Evolutionary conservation across 2,329 filamentous ascomycete species (phyloP).

Genomic region (Xylariomycetidae sp.): DNA sequence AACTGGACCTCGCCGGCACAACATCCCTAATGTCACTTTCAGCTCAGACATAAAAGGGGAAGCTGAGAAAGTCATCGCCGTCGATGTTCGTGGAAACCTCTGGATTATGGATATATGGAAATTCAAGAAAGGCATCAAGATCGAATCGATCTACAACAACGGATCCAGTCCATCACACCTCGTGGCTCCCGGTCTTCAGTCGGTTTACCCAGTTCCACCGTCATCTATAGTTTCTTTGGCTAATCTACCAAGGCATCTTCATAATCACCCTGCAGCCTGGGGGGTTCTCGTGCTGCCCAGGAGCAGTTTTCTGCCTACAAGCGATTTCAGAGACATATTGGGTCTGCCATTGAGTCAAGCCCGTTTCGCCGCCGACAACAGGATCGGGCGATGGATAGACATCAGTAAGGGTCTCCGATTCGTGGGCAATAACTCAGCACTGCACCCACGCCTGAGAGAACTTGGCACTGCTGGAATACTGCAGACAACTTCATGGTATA

Average conservation of each 20-base stretch:
- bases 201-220: too few relatives aligned
- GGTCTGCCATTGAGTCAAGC: slow-evolving; percentile 23
- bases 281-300: slow-evolving; percentile 43
- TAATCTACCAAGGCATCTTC: too few relatives aligned
- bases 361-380: slow-evolving; percentile 9
- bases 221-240: too few relatives aligned
- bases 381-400: slow-evolving; percentile 21
- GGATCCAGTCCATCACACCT: too few relatives aligned
- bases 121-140: slow-evolving; percentile 6
- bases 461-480: too few relatives aligned
- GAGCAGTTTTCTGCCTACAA: slow-evolving; percentile 34
- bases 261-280: slow-evolving; percentile 42
- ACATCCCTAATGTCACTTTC: slow-evolving; percentile 52
- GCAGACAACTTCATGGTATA: too few relatives aligned
- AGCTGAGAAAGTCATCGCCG: slow-evolving; percentile 45
- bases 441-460: slow-evolving; percentile 23
- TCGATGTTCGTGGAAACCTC: slow-evolving; percentile 44
- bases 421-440: slow-evolving; percentile 19
- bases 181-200: too few relatives aligned
- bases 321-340: slow-evolving; percentile 23
- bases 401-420: slow-evolving; percentile 15
- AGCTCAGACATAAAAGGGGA: slow-evolving; percentile 39
- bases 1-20: slow-evolving; percentile 34
- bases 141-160: slow-evolving; percentile 16
- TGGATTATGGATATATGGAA: slow-evolving; percentile 53